These are phyloP conservation scores for Botrytis elliptica DNA, from an alignment of 2,329 filamentous ascomycete genomes.

Conservation along the genomic window DNA sequence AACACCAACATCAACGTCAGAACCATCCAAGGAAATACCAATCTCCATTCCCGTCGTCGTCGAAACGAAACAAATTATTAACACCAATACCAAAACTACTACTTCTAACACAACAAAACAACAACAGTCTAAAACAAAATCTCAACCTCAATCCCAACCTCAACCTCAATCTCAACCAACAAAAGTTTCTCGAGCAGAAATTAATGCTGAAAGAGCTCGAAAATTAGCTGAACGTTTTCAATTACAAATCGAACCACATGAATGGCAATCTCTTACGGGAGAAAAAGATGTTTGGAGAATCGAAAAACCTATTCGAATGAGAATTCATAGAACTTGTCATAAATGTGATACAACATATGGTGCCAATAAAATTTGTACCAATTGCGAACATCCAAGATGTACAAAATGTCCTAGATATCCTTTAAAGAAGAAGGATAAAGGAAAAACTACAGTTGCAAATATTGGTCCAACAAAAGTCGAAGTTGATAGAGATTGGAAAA, in stretches of 20 bases:
- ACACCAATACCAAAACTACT: background rate
- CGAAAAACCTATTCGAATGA: constrained; percentile 75
- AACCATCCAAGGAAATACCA: constrained; percentile 17
- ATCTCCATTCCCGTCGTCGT: background rate
- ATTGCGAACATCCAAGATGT: constrained; percentile 79
- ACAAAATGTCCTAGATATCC: constrained; percentile 77
- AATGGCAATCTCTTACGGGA: constrained; percentile 30
- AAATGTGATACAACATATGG: constrained; percentile 75
- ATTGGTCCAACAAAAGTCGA: constrained; percentile 42
- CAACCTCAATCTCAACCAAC: constrained; percentile 22
- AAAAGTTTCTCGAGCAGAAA: constrained; percentile 33
- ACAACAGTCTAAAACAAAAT: background rate
- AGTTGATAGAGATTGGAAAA: constrained; percentile 28
- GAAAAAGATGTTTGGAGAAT: constrained; percentile 49
- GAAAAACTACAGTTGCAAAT: constrained; percentile 50
- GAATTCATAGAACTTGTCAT: constrained; percentile 78
- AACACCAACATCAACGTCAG: background rate
- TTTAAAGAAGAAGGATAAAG: constrained; percentile 49
- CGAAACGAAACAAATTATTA: constrained; percentile 4
- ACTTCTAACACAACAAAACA: constrained; percentile 13
- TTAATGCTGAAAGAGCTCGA: constrained; percentile 38
- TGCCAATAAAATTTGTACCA: constrained; percentile 67
- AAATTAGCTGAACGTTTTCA: constrained; percentile 42
- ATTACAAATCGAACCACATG: constrained; percentile 39
- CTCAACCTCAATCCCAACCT: constrained; percentile 17